A percentile compares a stretch with the other conserved stretches of the same genome.
Conservation (phyloP, 306 rosid species). For the Acacia confusa region DNA sequence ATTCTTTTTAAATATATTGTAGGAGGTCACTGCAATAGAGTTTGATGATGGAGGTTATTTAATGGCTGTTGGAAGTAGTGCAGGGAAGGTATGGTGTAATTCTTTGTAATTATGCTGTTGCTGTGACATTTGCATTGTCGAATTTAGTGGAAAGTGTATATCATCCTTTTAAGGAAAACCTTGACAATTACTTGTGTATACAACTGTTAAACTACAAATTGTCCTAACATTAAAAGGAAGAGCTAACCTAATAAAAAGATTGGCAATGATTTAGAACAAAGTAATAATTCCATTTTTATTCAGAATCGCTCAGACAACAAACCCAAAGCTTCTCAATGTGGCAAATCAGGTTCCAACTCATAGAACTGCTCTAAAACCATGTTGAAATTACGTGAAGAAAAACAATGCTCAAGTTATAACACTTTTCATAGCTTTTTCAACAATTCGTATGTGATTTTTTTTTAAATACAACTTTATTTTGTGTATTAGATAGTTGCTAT, state of each 20-base stretch:
- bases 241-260: neutral
- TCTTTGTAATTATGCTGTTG: slow-evolving; percentile 1
- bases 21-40: slow-evolving; percentile 93
- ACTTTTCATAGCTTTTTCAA: neutral
- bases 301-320: neutral
- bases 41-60: slow-evolving; percentile 78
- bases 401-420: neutral
- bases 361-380: neutral
- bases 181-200: neutral
- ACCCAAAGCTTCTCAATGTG: neutral
- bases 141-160: neutral
- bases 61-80: slow-evolving; percentile 96
- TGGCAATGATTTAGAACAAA: neutral
- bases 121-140: neutral
- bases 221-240: neutral
- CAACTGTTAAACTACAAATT: neutral
- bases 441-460: neutral
- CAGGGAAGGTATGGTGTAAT: slow-evolving; percentile 72
- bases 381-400: neutral
- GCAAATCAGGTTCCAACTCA: neutral
- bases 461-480: neutral
- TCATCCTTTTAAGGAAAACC: neutral
- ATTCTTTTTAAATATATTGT: slow-evolving; percentile 29
- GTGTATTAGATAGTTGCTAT: neutral
- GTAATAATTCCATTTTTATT: neutral